phyloP scores from a whole-genome alignment of 1,139 yeast genomes.

The Chernovozyma aurita region DNA sequence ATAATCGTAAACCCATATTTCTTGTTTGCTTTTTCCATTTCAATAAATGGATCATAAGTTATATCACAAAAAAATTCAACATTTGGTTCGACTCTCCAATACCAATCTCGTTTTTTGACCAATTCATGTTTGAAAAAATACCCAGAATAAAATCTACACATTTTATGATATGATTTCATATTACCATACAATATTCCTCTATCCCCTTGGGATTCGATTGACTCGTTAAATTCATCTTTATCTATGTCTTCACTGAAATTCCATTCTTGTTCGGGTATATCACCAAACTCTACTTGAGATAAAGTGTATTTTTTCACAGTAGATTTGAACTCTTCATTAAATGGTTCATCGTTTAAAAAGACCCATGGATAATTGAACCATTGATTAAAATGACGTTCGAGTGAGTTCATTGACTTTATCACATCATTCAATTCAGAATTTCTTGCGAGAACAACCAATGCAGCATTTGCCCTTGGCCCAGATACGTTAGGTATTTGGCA shows the following conservation, averaged over 20 bases:
- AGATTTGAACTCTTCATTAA: slow-evolving; percentile 56
- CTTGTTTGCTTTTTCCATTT: slow-evolving; percentile 67
- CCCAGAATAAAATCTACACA: slow-evolving; percentile 63
- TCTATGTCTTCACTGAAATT: slow-evolving; percentile 36
- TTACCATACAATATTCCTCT: slow-evolving; percentile 78
- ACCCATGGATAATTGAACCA: slow-evolving; percentile 92
- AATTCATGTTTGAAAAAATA: slow-evolving; percentile 65
- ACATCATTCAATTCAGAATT: slow-evolving; percentile 72
- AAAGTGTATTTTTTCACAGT: slow-evolving; percentile 47
- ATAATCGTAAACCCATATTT: slow-evolving; percentile 81
- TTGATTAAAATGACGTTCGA: slow-evolving; percentile 84
- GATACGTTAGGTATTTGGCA: slow-evolving; percentile 40
- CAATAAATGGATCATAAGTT: slow-evolving; percentile 84
- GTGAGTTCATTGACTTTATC: slow-evolving; percentile 57
- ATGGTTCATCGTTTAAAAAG: slow-evolving; percentile 75
- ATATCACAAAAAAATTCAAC: slow-evolving; percentile 85
- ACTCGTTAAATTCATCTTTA: slow-evolving; percentile 42
- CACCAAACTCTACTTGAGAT: slow-evolving; percentile 65
- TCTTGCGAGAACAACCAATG: slow-evolving; percentile 77
- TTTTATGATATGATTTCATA: slow-evolving; percentile 68
- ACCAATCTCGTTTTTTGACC: slow-evolving; percentile 50
- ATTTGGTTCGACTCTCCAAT: slow-evolving; percentile 81
- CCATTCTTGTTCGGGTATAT: slow-evolving; percentile 66
- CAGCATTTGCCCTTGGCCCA: slow-evolving; percentile 59
- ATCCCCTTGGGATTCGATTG: slow-evolving; percentile 71